These are phyloP conservation scores for Alternaria burnsii DNA, from an alignment of 2,329 filamentous ascomycete species.

Conservation along the genomic window DNA sequence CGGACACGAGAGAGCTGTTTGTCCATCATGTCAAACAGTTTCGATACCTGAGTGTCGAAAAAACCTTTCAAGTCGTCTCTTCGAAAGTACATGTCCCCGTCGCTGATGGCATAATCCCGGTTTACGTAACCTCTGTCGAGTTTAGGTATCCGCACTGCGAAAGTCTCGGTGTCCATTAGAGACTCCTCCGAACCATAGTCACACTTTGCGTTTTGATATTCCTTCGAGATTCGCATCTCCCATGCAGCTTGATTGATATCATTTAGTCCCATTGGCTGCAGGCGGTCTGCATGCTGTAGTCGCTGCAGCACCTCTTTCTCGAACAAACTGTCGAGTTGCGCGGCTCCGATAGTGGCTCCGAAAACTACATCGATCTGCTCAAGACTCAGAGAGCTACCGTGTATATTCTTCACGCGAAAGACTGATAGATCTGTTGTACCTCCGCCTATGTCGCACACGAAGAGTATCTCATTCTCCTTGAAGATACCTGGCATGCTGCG, in stretches of 20 bases:
- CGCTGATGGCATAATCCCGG: constrained; percentile 21
- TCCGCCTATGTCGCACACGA: constrained; percentile 62
- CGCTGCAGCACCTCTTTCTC: constrained; percentile 33
- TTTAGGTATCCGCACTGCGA: constrained; percentile 42
- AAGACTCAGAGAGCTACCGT: constrained; percentile 34
- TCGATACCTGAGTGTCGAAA: constrained; percentile 31
- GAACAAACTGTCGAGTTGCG: constrained; percentile 46
- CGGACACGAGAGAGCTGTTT: constrained; percentile 39
- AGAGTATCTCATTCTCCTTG: constrained; percentile 54
- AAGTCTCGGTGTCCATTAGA: constrained; percentile 36
- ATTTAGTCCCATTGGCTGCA: constrained; percentile 25
- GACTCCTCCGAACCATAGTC: constrained; percentile 43
- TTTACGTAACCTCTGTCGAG: constrained; percentile 30
- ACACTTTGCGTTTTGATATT: constrained; percentile 49
- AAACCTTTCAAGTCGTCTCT: constrained; percentile 30
- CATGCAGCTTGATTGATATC: constrained; percentile 45
- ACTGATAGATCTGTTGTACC: constrained; percentile 53
- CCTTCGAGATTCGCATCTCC: constrained; percentile 48
- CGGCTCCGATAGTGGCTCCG: constrained; percentile 50
- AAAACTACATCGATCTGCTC: constrained; percentile 49
- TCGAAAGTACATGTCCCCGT: constrained; percentile 30
- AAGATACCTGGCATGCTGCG: constrained; percentile 35
- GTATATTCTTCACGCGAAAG: constrained; percentile 39
- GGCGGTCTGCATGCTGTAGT: constrained; percentile 32
- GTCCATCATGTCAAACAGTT: constrained; percentile 44